Evolutionary conservation across 495 filamentous ascomycete genomes (phyloP).

Genomic region (Aspergillus cristatus): DNA sequence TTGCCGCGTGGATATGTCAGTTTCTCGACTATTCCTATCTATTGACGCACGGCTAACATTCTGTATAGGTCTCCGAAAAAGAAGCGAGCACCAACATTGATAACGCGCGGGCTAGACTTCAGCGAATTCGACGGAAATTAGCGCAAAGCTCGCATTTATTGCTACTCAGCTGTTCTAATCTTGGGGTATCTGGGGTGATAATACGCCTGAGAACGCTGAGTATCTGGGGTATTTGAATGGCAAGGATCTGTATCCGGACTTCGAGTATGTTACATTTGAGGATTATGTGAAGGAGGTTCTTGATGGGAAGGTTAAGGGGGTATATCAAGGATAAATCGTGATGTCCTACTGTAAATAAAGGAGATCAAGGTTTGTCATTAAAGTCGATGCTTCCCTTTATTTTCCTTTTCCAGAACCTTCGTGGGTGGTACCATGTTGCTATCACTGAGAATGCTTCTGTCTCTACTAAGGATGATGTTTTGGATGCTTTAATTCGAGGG

Average conservation of each 20-base stretch:
- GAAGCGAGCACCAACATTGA: neutral
- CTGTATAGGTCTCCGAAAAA: neutral
- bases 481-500: too few relatives aligned
- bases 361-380: too few relatives aligned
- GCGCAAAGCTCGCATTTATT: slow-evolving; percentile 1
- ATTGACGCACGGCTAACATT: too few relatives aligned
- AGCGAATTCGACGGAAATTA: neutral
- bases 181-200: slow-evolving; percentile 30
- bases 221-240: slow-evolving; percentile 36
- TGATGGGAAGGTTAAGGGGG: neutral
- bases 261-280: slow-evolving; percentile 10
- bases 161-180: slow-evolving; percentile 20
- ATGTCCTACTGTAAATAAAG: too few relatives aligned
- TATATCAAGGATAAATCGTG: neutral
- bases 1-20: slow-evolving; percentile 19
- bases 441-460: too few relatives aligned
- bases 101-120: neutral
- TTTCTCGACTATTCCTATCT: neutral
- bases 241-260: slow-evolving; percentile 33
- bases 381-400: too few relatives aligned
- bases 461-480: too few relatives aligned
- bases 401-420: too few relatives aligned
- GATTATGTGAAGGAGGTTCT: slow-evolving; percentile 3
- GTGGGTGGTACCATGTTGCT: too few relatives aligned
- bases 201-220: slow-evolving; percentile 28